phyloP scores from a whole-genome alignment of 2,329 filamentous ascomycete genomes.

The Phyllosticta paracitricarpa region DNA sequence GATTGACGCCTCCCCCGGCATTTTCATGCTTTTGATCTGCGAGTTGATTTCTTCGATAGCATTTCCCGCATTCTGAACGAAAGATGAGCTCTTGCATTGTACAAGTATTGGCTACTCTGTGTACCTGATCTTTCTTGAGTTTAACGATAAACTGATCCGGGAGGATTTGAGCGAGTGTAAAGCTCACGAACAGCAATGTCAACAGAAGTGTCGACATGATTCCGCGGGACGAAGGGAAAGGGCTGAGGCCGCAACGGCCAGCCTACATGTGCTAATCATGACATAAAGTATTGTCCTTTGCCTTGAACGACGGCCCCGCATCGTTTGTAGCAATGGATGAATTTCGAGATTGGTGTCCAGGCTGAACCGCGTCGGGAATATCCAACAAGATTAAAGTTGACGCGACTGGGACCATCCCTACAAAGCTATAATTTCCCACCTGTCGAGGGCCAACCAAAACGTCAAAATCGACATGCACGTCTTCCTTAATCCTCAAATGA shows the following conservation, averaged over 20 bases:
- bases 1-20: background rate
- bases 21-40: background rate
- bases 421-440: background rate
- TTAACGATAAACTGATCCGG: background rate
- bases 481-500: background rate
- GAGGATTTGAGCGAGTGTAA: background rate
- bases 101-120: background rate
- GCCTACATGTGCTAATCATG: no score
- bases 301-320: no score
- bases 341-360: background rate
- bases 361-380: background rate
- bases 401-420: background rate
- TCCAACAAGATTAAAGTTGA: background rate
- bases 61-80: background rate
- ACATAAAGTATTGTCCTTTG: no score
- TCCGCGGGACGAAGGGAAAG: background rate
- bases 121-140: background rate
- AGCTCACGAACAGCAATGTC: background rate
- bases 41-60: background rate
- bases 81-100: background rate
- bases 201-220: background rate
- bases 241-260: no score
- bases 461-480: background rate
- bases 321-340: no score
- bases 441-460: background rate